phyloP scores from a whole-genome alignment of 345 rosid species.

The Eucalyptus pauciflora region DNA sequence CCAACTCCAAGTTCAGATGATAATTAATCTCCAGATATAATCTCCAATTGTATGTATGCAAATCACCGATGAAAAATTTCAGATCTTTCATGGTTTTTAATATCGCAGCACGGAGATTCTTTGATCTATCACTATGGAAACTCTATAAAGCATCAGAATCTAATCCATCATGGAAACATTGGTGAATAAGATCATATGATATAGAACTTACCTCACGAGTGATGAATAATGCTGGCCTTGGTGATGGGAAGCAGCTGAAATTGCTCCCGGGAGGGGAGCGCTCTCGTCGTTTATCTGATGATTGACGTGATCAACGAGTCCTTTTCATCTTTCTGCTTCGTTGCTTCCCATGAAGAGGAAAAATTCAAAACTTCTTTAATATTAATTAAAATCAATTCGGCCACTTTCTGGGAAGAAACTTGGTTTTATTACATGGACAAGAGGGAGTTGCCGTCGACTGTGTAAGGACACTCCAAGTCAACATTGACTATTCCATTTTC shows the following conservation, averaged over 20 bases:
- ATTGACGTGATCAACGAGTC: background rate
- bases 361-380: no score
- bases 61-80: background rate
- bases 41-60: background rate
- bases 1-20: background rate
- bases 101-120: background rate
- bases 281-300: background rate
- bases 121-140: background rate
- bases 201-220: background rate
- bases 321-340: background rate
- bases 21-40: background rate
- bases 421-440: background rate
- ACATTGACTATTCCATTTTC: background rate
- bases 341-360: background rate
- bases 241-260: background rate
- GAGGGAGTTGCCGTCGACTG: background rate
- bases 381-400: no score
- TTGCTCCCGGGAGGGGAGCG: background rate
- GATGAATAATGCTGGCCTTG: background rate
- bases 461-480: background rate
- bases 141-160: background rate
- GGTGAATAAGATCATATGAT: background rate
- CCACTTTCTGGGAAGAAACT: background rate
- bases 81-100: background rate
- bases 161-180: background rate